Percentiles rank a stretch among this genome's conserved stretches.
Conservation (phyloP, 2,329 filamentous ascomycete species). For the Botrytis hyacinthi region DNA sequence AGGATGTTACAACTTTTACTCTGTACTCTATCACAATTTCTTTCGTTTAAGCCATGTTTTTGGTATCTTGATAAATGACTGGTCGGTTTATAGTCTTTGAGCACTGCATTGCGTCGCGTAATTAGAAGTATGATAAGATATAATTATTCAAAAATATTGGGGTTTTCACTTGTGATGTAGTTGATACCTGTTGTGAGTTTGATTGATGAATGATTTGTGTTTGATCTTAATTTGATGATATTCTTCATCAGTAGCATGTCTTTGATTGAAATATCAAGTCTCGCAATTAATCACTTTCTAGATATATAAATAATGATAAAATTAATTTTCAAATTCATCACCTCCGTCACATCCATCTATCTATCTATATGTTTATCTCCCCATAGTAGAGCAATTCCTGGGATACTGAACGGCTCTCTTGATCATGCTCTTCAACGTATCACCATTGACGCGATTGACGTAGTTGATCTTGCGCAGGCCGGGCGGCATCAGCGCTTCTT, state of each 20-base stretch:
- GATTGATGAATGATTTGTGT: background rate
- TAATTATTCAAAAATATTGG: background rate
- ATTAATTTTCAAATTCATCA: background rate
- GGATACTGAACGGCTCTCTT: slow-evolving; percentile 40
- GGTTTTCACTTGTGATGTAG: background rate
- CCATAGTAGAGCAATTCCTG: slow-evolving; percentile 9
- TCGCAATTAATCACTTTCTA: background rate
- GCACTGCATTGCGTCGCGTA: background rate
- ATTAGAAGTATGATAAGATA: background rate
- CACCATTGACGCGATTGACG: slow-evolving; percentile 42
- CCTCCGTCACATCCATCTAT: background rate
- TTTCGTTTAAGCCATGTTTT: background rate
- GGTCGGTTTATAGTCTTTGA: background rate
- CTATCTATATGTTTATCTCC: background rate
- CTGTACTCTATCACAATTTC: background rate
- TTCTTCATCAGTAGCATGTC: background rate
- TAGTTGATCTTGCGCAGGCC: slow-evolving; percentile 43
- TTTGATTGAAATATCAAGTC: too few species aligned
- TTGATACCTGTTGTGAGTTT: background rate
- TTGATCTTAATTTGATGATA: background rate
- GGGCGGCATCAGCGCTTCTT: slow-evolving; percentile 42
- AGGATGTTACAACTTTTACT: background rate
- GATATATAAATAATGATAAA: too few species aligned
- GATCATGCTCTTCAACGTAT: slow-evolving; percentile 40
- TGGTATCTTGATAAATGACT: background rate